Base-by-base conservation (phyloP, 768 basidiomycete species). In the Lentinula boryana region DNA sequence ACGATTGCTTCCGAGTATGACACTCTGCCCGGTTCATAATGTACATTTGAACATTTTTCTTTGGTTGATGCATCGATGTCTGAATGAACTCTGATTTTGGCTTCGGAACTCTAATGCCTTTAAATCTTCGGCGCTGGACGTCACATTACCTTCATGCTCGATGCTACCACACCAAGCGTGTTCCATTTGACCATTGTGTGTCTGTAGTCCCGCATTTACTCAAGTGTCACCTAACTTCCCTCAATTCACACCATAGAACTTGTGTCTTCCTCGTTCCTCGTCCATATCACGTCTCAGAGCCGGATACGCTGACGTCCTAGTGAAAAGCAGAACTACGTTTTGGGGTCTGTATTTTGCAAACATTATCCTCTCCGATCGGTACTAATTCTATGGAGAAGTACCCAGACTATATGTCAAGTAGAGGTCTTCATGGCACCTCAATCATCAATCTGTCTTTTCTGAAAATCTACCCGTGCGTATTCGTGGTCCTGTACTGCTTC, bases 131-230 rank as follows among this genome's bases (percentile, higher is more conserved):
- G 41, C 13, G 33, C 57, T 48, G 21, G 46, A 49, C 57, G 57
- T 58, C 57, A 49, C 44, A 44, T 58, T 58, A 44, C 27, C 57
- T 58, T 58, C 16, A 43, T 38, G 40, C 40, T 56, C 38, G 36
- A 56, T 40, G 18, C 54, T 43, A 32, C 36, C 41, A 10, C 40
- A 32, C 56, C 36, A 18, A 23, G 40, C 36, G 6, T 27, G 23
- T 43, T 38, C 32, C 21, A 33, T 44, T 49, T 48, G 57, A 32
- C 43, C 44, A 13, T 27, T 27, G 10, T n/a, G 36, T 41, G 33
- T 21, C 35, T 55, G 16, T 53, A 56, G 21, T n/a, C 56, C 56
- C 56, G 41, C 56, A 40, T 57, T 57, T 57, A 57, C 56, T 57
- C 56, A 57, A 44, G 27, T 27, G 41, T 44, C 44, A 57, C 56